These are phyloP conservation scores for Gorgonomyces haynaldii DNA, from an alignment of 192 early-diverging fungal genomes.

Conservation along the genomic window DNA sequence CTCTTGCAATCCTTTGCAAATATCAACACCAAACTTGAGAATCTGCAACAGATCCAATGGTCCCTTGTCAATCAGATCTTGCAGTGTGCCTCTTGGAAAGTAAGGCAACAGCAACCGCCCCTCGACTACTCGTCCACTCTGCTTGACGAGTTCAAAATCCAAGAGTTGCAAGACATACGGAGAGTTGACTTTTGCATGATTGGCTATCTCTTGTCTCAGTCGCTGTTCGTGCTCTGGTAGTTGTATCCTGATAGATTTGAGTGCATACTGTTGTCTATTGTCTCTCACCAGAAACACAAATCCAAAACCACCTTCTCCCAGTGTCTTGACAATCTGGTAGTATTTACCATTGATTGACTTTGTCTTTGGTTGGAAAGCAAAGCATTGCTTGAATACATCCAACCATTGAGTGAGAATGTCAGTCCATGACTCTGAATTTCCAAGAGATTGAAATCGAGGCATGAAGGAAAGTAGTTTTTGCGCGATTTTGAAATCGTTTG, in stretches of 20 bases:
- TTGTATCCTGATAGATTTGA: constrained; percentile 34
- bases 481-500: no score
- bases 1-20: constrained; percentile 29
- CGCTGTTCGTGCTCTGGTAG: constrained; percentile 36
- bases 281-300: constrained; percentile 34
- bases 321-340: no score
- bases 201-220: constrained; percentile 26
- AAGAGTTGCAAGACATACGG: constrained; percentile 24
- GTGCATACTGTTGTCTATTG: constrained; percentile 16
- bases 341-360: no score
- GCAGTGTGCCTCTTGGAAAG: constrained; percentile 26
- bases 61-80: constrained; percentile 35
- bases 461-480: no score
- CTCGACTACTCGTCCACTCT: constrained; percentile 11
- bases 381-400: no score
- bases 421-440: no score
- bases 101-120: constrained; percentile 34
- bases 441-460: no score
- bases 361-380: no score
- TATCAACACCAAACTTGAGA: constrained; percentile 21
- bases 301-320: constrained; percentile 25
- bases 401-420: no score
- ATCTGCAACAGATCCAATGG: constrained; percentile 22
- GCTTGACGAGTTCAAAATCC: constrained; percentile 20
- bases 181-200: constrained; percentile 20